Base-by-base conservation (phyloP, 2,329 filamentous ascomycete species). In the Fusarium domesticum region DNA sequence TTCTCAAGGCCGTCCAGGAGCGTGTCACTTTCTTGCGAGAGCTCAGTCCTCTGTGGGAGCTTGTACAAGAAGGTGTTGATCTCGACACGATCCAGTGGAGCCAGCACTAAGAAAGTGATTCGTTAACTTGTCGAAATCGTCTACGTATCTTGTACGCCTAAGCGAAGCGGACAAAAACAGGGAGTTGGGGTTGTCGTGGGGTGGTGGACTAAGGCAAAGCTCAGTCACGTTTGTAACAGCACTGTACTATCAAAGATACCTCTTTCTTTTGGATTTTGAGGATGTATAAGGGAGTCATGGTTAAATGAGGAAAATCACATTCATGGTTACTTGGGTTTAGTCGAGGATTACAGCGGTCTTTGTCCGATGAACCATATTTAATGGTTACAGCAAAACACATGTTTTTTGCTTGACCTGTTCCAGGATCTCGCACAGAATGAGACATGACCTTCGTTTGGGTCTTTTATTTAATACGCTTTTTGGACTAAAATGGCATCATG, bases 11-110 rank as follows among this genome's bases (percentile, higher is more conserved):
- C 0, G 93, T 98, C 1, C 81, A 80, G 66, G 89, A 95, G 65
- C 82, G 93, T 40, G 93, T 98, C 34, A 86, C 83, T 14, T 97
- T 97, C 76, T 74, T 98, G 61, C 83, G 93, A 59, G 93, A 98
- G 72, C 75, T 98, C 56, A 96, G 91, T 65, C 93, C 93, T 31
- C 73, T 98, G 45, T 98, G 93, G 93, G 93, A 98, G 71, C 72
- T 98, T 54, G 93, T 98, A 11, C 93, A 98, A 71, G 93, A 98
- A 68, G 93, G 93, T 14, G 81, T 98, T 53, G 93, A 96, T 64
- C 73, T 98, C 57, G 88, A 95, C 70, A 96, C 89, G 34, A 98
- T 98, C 61, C 85, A 98, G 71, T 98, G 93, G 93, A 95, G 87
- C 65, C 91, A 96, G 74, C 93, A 98, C 70, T 97, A 75, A 79